Evolutionary conservation across 495 filamentous ascomycete genomes (phyloP).

Genomic region (Daldinia concentrica): DNA sequence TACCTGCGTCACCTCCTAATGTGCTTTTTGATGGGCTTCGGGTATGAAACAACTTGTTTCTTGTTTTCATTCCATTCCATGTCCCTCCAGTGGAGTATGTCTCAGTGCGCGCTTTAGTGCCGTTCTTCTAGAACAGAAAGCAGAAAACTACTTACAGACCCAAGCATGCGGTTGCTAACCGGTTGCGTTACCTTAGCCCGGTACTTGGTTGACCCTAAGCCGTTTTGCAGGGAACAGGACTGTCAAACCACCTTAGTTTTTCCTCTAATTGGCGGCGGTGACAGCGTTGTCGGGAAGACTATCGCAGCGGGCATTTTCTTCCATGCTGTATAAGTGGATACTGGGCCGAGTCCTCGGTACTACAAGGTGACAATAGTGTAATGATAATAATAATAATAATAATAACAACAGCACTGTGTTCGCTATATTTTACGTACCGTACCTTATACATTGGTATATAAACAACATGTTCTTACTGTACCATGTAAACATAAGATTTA

Average conservation of each 20-base stretch:
- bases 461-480: background rate
- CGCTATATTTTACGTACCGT: background rate
- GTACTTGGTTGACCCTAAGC: background rate
- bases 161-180: slow-evolving; percentile 3
- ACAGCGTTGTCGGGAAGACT: slow-evolving; percentile 3
- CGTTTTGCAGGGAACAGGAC: background rate
- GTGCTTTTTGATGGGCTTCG: background rate
- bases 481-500: slow-evolving; percentile 15
- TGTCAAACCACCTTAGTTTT: slow-evolving; percentile 4
- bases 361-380: slow-evolving; percentile 6
- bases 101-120: background rate
- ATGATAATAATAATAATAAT: background rate
- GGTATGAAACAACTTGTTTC: slow-evolving; percentile 17
- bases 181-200: slow-evolving; percentile 9
- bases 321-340: slow-evolving; percentile 18
- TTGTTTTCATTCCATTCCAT: slow-evolving; percentile 4
- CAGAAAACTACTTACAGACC: background rate
- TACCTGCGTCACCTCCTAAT: background rate
- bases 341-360: slow-evolving; percentile 32
- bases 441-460: background rate
- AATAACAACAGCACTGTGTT: background rate
- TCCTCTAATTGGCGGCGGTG: background rate
- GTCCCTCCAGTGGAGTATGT: slow-evolving; percentile 3
- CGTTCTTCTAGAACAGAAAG: background rate
- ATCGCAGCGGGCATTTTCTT: slow-evolving; percentile 19